These are phyloP conservation scores for Candida bentonensis DNA, from an alignment of 805 yeast species.

Conservation along the genomic window DNA sequence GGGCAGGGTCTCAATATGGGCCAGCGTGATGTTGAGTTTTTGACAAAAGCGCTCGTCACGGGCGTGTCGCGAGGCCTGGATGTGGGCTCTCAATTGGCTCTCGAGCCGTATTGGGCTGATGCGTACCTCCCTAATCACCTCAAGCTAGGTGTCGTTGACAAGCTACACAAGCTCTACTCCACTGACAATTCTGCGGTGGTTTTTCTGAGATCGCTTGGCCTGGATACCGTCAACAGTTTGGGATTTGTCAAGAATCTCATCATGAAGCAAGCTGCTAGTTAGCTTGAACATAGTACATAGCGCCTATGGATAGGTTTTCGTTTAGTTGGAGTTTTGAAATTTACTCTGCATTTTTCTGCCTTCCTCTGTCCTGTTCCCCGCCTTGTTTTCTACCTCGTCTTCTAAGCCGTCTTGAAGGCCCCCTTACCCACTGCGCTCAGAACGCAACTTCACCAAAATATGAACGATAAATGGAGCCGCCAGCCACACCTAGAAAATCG, in stretches of 20 bases:
- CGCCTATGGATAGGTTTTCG: too few relatives aligned
- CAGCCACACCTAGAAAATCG: neutral
- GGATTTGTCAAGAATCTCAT: constrained; percentile 56
- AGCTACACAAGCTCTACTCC: constrained; percentile 74
- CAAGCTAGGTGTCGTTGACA: constrained; percentile 79
- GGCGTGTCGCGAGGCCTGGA: constrained; percentile 74
- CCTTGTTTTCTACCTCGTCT: too few relatives aligned
- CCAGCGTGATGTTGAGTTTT: constrained; percentile 71
- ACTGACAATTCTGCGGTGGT: constrained; percentile 65
- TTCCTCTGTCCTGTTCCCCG: too few relatives aligned
- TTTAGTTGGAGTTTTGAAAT: too few relatives aligned
- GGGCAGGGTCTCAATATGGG: constrained; percentile 99
- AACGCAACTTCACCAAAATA: too few relatives aligned
- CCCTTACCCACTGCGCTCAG: too few relatives aligned
- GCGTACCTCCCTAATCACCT: constrained; percentile 70
- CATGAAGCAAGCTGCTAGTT: constrained; percentile 37
- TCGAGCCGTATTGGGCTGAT: constrained; percentile 80
- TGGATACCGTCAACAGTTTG: constrained; percentile 50
- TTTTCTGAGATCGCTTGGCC: constrained; percentile 58
- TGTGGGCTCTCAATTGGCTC: constrained; percentile 64
- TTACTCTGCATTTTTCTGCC: too few relatives aligned
- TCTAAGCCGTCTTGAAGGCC: too few relatives aligned
- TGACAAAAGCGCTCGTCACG: constrained; percentile 52
- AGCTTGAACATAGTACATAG: neutral
- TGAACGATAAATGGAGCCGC: neutral